phyloP scores from a whole-genome alignment of 257 asterid genomes.

The Solanum dulcamara region DNA sequence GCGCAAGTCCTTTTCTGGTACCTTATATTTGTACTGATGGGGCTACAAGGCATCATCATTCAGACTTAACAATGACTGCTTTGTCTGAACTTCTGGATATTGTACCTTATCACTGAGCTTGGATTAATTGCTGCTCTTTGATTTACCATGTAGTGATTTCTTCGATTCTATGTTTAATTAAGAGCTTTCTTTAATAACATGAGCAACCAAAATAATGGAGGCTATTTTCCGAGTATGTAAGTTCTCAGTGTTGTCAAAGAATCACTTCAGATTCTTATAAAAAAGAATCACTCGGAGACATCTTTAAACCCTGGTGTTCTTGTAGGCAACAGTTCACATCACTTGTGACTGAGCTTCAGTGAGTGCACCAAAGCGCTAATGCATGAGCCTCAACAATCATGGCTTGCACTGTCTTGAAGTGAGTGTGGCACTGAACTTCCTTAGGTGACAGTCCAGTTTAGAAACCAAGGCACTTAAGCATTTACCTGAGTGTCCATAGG shows the following conservation, averaged over 20 bases:
- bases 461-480: not conserved
- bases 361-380: not conserved
- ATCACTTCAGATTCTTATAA: not conserved
- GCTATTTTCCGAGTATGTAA: not conserved
- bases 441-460: not conserved
- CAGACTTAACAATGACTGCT: not conserved
- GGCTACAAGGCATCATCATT: not conserved
- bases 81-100: not conserved
- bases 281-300: not conserved
- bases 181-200: not conserved
- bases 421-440: not conserved
- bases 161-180: not conserved
- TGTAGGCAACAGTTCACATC: not conserved
- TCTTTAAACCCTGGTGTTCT: not conserved
- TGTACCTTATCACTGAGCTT: not conserved
- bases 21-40: not conserved
- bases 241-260: not conserved
- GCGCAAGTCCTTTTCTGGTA: not conserved
- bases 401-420: not conserved
- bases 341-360: not conserved
- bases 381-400: not conserved
- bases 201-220: not conserved
- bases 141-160: not conserved
- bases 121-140: not conserved
- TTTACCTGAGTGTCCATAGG: not conserved